Conservation (phyloP, 805 yeast species). For the Suhomyces canberraensis region DNA sequence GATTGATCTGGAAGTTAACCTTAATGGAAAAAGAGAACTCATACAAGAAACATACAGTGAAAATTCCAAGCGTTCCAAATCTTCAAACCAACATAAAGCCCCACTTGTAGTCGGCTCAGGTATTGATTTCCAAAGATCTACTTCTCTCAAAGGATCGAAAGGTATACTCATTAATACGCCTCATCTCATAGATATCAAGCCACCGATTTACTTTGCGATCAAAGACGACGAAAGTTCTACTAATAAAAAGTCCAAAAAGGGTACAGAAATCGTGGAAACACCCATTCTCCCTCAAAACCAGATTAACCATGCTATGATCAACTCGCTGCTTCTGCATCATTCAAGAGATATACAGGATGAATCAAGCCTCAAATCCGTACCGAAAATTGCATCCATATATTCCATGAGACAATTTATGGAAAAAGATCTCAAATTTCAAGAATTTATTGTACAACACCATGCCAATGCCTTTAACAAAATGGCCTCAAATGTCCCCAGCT, state of each 20-base stretch:
- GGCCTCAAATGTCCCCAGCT: constrained; percentile 5
- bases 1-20: neutral
- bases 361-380: constrained; percentile 10
- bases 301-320: constrained; percentile 9
- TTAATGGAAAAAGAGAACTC: neutral
- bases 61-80: neutral
- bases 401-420: constrained; percentile 58
- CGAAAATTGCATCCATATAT: constrained; percentile 48
- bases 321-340: constrained; percentile 2
- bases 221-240: constrained; percentile 2
- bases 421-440: constrained; percentile 46
- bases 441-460: constrained; percentile 20
- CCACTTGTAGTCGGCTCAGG: constrained; percentile 49
- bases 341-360: constrained; percentile 14
- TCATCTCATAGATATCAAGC: constrained; percentile 42
- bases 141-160: constrained; percentile 44
- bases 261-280: constrained; percentile 5
- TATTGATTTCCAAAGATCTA: constrained; percentile 42
- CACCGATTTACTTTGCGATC: constrained; percentile 18
- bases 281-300: constrained; percentile 12
- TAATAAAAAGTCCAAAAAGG: constrained; percentile 8
- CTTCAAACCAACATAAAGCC: too few species aligned
- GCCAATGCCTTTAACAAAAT: constrained; percentile 7
- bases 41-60: constrained; percentile 1
- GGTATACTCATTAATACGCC: constrained; percentile 54